Conservation (phyloP, 106 monocot species). For the Dendrobium chrysotoxum region DNA sequence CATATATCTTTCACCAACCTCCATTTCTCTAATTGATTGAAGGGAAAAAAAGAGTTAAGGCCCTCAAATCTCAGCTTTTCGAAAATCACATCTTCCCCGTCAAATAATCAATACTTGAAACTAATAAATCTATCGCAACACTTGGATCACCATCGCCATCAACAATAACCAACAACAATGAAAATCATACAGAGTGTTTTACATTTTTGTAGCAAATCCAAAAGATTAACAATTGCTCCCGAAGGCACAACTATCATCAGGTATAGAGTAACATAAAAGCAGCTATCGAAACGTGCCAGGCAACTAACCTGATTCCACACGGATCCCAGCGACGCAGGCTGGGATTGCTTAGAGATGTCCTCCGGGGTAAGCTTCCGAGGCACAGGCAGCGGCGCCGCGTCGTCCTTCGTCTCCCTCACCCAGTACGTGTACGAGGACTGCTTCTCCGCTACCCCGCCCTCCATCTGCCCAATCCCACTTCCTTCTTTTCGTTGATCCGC, state of each 20-base stretch:
- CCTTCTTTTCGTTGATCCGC: neutral
- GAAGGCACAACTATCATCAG: neutral
- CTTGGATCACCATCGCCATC: neutral
- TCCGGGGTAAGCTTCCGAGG: constrained; percentile 68
- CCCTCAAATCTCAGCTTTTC: neutral
- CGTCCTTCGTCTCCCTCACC: constrained; percentile 62
- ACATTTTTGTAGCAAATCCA: neutral
- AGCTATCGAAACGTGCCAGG: neutral
- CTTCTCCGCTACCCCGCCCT: constrained; percentile 34
- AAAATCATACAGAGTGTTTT: neutral
- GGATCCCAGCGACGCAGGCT: constrained; percentile 53
- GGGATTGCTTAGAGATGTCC: constrained; percentile 45
- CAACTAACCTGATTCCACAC: constrained; percentile 88
- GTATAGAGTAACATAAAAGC: neutral
- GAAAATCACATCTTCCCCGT: neutral
- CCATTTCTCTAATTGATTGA: neutral
- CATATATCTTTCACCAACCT: neutral
- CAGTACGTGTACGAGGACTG: constrained; percentile 82
- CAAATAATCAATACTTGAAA: neutral
- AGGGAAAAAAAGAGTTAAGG: neutral
- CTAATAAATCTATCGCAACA: neutral
- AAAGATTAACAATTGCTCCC: neutral
- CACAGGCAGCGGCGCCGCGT: constrained; percentile 79
- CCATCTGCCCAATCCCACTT: constrained; percentile 14
- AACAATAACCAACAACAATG: neutral